phyloP scores from a whole-genome alignment of 805 yeast genomes.

The Yueomyces sp. region DNA sequence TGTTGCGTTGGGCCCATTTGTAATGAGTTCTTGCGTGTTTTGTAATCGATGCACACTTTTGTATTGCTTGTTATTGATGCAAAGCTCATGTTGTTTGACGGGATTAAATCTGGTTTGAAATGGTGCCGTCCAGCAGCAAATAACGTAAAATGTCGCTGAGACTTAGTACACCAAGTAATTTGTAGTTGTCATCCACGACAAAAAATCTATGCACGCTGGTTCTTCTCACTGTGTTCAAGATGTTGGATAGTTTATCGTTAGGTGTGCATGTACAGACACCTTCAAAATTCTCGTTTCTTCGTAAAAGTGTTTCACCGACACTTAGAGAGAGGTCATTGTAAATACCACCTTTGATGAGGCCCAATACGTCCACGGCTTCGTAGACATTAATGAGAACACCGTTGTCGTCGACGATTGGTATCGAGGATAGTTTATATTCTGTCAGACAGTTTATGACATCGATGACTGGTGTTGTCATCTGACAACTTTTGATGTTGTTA shows the following conservation, averaged over 20 bases:
- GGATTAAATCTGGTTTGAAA: too few relatives aligned
- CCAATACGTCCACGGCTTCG: conserved; percentile 90
- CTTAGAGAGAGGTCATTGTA: conserved; percentile 80
- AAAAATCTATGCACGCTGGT: conserved; percentile 84
- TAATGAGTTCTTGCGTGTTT: too few relatives aligned
- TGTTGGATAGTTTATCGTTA: conserved; percentile 73
- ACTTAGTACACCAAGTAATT: conserved; percentile 71
- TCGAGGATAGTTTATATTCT: conserved; percentile 71
- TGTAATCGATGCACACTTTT: too few relatives aligned
- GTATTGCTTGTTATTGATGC: too few relatives aligned
- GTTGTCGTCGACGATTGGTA: conserved; percentile 79
- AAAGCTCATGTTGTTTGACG: too few relatives aligned
- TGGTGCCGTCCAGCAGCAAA: conserved; percentile 47
- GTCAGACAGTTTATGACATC: conserved; percentile 81
- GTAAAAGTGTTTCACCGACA: conserved; percentile 91
- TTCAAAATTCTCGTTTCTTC: conserved; percentile 84
- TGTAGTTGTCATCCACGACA: conserved; percentile 77
- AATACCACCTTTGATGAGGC: conserved; percentile 86
- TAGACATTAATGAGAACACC: conserved; percentile 66
- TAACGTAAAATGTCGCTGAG: conserved; percentile 83
- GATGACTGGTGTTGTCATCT: conserved; percentile 83
- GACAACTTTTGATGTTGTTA: conserved; percentile 53
- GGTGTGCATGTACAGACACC: conserved; percentile 94
- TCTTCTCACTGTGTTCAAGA: conserved; percentile 85
- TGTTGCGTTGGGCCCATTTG: too few relatives aligned